A percentile compares a stretch with the other conserved stretches of the same genome.
These are phyloP conservation scores for Avicennia marina DNA, from an alignment of 257 asterid species.

Conservation along the genomic window DNA sequence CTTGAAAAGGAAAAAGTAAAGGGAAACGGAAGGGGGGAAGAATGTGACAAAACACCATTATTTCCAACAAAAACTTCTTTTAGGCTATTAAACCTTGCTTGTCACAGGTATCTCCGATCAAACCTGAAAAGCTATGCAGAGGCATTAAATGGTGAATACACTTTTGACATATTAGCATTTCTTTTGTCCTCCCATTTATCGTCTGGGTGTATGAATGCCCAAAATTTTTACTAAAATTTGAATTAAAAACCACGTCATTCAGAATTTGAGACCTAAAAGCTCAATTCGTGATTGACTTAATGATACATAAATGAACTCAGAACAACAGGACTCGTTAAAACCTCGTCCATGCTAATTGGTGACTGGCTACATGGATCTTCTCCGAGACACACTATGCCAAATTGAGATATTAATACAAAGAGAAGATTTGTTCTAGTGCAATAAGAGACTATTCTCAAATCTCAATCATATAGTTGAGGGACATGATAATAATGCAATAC, in stretches of 20 bases:
- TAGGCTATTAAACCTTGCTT: neutral
- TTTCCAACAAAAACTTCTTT: constrained; percentile 2
- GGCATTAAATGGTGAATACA: neutral
- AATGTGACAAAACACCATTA: constrained; percentile 2
- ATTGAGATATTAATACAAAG: neutral
- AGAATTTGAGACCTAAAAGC: neutral
- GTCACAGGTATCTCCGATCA: neutral
- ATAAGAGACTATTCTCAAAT: neutral
- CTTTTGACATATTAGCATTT: neutral
- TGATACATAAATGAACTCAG: neutral
- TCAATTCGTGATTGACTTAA: neutral
- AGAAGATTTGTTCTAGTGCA: neutral
- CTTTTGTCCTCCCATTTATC: neutral
- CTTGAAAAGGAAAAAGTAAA: neutral
- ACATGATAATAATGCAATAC: neutral
- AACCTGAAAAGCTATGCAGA: neutral
- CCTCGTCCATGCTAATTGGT: neutral
- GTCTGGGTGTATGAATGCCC: neutral
- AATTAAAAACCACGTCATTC: neutral
- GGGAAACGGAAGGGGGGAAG: too few species aligned
- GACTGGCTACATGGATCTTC: constrained; percentile 3
- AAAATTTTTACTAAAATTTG: neutral
- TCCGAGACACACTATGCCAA: constrained; percentile 2
- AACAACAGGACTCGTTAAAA: neutral
- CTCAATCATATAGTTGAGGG: neutral